Evolutionary conservation across 306 rosid species (phyloP), one percentile per base, ranked within the genome.

Genomic region (Cucurbita argyrosperma): DNA sequence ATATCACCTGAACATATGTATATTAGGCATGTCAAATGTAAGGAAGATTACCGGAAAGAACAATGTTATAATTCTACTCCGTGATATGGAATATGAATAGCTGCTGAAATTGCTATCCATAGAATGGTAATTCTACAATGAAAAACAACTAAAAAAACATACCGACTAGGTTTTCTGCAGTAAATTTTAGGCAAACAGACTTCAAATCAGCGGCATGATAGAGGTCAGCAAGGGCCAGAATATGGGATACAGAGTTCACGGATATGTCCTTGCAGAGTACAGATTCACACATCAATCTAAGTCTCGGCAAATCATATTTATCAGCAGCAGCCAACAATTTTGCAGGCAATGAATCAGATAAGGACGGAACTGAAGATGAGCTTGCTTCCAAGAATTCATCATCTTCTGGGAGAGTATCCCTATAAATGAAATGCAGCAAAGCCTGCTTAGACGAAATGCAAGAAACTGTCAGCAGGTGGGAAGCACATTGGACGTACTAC

Each of bases 121-220:
- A 71, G 14, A 42, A 54, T 53, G 66, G 75, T 59, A 81, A 62
- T 67, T 67, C 39, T 67, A 18, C 72, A 45, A 66, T 19, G 54
- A 67, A 21, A 68, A 49, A 26, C 74, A 23, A 21, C 96, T 37
- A 65, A 54, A 30, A 30, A 43, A 81, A 79, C 88, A 40, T 86
- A 94, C 99, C 97, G 18, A 88, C 92, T 75, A 94, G 97, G 76
- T 94, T 94, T 78, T 91, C 99, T 49, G 97, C 95, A 42, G 95
- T 81, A 89, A 94, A 94, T 74, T 88, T 91, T 39, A 94, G 90
- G 79, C 99, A 91, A 67, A 86, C 83, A 52, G 97, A 85, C 87
- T 94, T 94, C 70, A 94, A 78, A 42, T 94, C 97, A 15, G 96
- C 76, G 19, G 97, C 97, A 54, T 82, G 88, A 83, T 86, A 83